These are phyloP conservation scores for Voacanga thouarsii DNA, from an alignment of 257 asterid species.

Conservation along the genomic window DNA sequence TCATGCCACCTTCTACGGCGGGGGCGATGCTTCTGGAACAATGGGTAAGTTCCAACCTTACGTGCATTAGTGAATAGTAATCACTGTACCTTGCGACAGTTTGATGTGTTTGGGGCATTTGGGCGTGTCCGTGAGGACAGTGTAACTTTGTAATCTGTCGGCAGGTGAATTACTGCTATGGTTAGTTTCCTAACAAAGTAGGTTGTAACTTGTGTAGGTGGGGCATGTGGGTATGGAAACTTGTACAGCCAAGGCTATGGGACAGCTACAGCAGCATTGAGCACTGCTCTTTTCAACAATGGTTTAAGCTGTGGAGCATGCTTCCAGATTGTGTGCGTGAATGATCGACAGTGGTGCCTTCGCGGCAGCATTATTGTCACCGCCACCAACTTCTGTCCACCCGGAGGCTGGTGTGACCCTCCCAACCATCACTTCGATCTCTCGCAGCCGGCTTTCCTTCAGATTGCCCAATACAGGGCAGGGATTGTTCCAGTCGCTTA, in stretches of 20 bases:
- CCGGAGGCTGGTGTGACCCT: constrained; percentile 92
- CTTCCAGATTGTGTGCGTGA: constrained; percentile 60
- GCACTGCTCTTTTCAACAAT: constrained; percentile 73
- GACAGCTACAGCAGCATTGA: constrained; percentile 76
- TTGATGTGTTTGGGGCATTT: too few species aligned
- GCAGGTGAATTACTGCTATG: background rate
- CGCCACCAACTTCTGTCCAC: constrained; percentile 95
- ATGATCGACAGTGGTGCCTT: constrained; percentile 55
- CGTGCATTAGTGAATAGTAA: background rate
- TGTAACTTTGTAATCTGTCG: background rate
- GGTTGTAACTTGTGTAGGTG: constrained; percentile 38
- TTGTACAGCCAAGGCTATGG: constrained; percentile 82
- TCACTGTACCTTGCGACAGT: background rate
- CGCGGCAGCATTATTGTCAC: constrained; percentile 70
- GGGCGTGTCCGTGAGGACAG: background rate
- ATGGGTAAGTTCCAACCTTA: constrained; percentile 52
- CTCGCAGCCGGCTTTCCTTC: constrained; percentile 67
- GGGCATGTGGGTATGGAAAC: constrained; percentile 97
- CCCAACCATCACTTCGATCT: constrained; percentile 94
- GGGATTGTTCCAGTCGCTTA: constrained; percentile 85
- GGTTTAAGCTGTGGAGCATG: constrained; percentile 85
- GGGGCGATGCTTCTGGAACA: constrained; percentile 95
- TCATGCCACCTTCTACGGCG: constrained; percentile 93
- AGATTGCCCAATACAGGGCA: constrained; percentile 71
- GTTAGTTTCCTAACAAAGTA: background rate